A percentile compares a stretch with the other conserved stretches of the same genome.
Evolutionary conservation across 202 grass and related monocot genomes (phyloP).

Genomic region (Eragrostis tef): DNA sequence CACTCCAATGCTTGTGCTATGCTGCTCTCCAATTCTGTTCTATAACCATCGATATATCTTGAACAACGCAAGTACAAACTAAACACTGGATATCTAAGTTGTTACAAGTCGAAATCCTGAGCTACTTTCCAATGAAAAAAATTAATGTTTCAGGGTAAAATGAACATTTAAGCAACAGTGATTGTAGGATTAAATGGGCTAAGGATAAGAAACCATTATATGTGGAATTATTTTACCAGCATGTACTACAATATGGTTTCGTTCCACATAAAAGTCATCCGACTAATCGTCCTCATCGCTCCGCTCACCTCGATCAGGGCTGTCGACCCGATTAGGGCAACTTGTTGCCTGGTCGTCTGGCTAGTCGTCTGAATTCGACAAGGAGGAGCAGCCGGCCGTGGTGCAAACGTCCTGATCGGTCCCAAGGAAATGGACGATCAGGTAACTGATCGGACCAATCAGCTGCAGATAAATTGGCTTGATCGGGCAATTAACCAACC

Average conservation of each 20-base stretch:
- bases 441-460: too few species aligned
- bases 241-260: background rate
- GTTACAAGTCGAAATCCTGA: background rate
- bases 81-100: background rate
- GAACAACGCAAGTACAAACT: background rate
- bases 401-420: too few species aligned
- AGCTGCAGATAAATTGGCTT: too few species aligned
- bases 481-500: too few species aligned
- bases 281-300: too few species aligned
- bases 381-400: too few species aligned
- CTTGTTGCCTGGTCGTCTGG: too few species aligned
- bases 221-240: background rate
- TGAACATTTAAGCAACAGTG: background rate
- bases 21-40: background rate
- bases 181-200: background rate
- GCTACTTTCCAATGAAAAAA: background rate
- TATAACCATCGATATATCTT: background rate
- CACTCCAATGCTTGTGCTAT: background rate
- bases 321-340: background rate
- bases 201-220: constrained; percentile 7
- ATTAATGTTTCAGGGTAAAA: constrained; percentile 9
- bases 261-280: background rate
- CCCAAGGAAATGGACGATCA: too few species aligned
- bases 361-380: too few species aligned
- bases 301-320: too few species aligned